phyloP scores from a whole-genome alignment of 371 early-diverging fungal genomes.

The Mucor mucedo region DNA sequence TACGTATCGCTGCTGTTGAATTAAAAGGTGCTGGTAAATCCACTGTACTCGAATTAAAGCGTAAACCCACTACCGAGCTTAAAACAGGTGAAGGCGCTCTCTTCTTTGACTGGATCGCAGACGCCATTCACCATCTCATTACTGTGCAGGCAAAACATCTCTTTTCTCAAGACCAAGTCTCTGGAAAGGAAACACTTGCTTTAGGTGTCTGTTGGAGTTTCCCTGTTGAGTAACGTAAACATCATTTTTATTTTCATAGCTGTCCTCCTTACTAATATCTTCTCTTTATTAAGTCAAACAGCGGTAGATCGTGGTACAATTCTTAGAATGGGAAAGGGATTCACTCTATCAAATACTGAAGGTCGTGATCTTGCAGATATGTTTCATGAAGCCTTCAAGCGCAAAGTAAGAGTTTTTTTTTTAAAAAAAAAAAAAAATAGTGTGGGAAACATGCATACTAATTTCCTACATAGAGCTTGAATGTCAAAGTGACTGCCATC shows the following conservation, averaged over 20 bases:
- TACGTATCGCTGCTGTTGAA: constrained; percentile 83
- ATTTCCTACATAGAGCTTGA: constrained; percentile 47
- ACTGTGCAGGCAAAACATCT: constrained; percentile 34
- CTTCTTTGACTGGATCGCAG: constrained; percentile 93
- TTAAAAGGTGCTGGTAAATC: constrained; percentile 76
- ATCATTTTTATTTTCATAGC: not conserved
- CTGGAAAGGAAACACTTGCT: constrained; percentile 45
- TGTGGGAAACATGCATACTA: not conserved
- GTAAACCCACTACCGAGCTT: constrained; percentile 38
- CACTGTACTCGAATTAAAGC: constrained; percentile 78
- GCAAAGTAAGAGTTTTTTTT: constrained; percentile 55
- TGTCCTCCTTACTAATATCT: not conserved
- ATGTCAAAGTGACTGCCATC: constrained; percentile 80
- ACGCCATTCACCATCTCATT: constrained; percentile 48
- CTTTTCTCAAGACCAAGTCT: constrained; percentile 33
- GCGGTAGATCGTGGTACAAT: constrained; percentile 74
- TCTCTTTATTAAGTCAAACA: constrained; percentile 64
- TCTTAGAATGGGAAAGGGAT: constrained; percentile 93
- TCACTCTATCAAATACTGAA: constrained; percentile 73
- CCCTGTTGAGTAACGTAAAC: constrained; percentile 47
- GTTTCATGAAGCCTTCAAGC: constrained; percentile 79
- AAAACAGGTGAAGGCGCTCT: constrained; percentile 70
- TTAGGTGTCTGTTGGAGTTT: constrained; percentile 59
- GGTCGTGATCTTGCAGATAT: constrained; percentile 84
- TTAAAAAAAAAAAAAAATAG: not conserved